Conservation (phyloP, 2,329 filamentous ascomycete species). For the Geosmithia flava region DNA sequence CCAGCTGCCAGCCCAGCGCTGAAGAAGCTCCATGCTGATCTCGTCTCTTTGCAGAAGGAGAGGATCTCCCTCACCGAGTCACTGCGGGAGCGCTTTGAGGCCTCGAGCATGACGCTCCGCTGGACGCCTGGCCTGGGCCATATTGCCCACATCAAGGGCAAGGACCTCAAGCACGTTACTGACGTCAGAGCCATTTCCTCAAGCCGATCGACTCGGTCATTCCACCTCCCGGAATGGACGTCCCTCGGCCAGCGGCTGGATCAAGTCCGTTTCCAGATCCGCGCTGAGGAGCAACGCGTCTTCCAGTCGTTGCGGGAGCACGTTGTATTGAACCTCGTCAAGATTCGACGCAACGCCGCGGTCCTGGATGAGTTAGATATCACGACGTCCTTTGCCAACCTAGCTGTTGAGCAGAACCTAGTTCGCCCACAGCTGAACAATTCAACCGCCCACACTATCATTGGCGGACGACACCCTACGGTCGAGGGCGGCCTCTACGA, state of each 20-base stretch:
- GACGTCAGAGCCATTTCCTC: constrained; percentile 46
- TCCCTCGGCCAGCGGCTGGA: constrained; percentile 69
- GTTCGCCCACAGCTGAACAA: constrained; percentile 61
- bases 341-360: constrained; percentile 77
- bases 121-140: constrained; percentile 85
- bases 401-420: constrained; percentile 64
- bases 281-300: constrained; percentile 71
- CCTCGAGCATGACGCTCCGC: constrained; percentile 60
- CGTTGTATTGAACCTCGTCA: constrained; percentile 73
- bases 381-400: constrained; percentile 67
- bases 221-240: constrained; percentile 78
- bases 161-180: constrained; percentile 39
- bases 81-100: constrained; percentile 49
- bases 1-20: constrained; percentile 56
- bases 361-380: constrained; percentile 92
- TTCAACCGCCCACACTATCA: constrained; percentile 56
- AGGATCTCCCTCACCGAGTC: constrained; percentile 47
- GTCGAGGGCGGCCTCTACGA: constrained; percentile 74
- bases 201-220: constrained; percentile 73
- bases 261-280: constrained; percentile 63
- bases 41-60: constrained; percentile 46
- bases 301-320: constrained; percentile 61
- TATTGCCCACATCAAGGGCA: constrained; percentile 81
- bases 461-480: constrained; percentile 82
- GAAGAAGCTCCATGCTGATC: constrained; percentile 51